Base-by-base conservation (phyloP, 768 basidiomycete genomes). In the Suillus subluteus region DNA sequence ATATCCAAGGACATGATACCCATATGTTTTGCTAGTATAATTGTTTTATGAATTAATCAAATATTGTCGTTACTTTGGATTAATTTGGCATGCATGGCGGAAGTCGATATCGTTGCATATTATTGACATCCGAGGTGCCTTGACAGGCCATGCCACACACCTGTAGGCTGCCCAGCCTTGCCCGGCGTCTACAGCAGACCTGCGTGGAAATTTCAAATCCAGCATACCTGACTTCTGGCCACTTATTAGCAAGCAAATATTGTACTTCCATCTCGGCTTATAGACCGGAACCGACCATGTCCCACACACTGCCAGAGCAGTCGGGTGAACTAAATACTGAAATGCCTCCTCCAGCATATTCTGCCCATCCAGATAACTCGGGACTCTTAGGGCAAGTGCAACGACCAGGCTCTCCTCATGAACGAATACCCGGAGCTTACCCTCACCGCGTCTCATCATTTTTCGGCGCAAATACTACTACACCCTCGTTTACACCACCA, bases 291-390 rank as follows among this genome's bases (percentile, higher is more conserved):
- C 56, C 16, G 23, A 41, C 23, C 26, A 64, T 63, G 59, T 30
- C 32, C 15, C 13, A 54, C 48, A 40, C 11, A 41, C 52, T 32
- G 6, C 40, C 40, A 21, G 26, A 61, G 40, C 75, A 70, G 43
- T 71, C 62, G 37, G 68, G 65, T 30, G 62, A 61, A 41, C 40
- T 41, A 44, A 78, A 73, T 66, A 71, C 74, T 4, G 77, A 77
- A 43, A 67, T 73, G 4, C 77, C 70, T 23, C 76, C 76, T 64
- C 77, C 75, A 18, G 75, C 72, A 52, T 72, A 77, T 30, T 73
- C 74, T 40, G 59, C 72, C 32, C 67, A 71, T 40, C 68, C 67
- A 44, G 62, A 63, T 32, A 23, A 54, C 62, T 52, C 44, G 63
- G 54, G 16, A 32, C 63, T 66, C n/a, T 70, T 65, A 8, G 67